Percentiles rank a stretch among this genome's conserved stretches.
Evolutionary conservation across 169 alveolate genomes (phyloP).

Genomic region (Eimeria praecox): DNA sequence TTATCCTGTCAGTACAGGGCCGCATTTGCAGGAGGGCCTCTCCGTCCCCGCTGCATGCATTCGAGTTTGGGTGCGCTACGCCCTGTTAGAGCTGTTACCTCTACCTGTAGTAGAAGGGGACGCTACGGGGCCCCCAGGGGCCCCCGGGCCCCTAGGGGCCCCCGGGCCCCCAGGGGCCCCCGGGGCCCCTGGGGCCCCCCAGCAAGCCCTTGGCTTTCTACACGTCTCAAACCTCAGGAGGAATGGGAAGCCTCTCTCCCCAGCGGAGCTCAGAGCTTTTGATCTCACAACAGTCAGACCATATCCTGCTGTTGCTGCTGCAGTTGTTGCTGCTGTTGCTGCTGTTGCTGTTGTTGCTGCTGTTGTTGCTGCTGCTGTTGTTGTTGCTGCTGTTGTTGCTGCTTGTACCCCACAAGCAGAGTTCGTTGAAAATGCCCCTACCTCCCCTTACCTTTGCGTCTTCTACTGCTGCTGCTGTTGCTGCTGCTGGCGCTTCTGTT

Average conservation of each 20-base stretch:
- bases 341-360: slow-evolving; percentile 17
- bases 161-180: slow-evolving; percentile 16
- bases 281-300: slow-evolving; percentile 40
- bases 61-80: slow-evolving; percentile 22
- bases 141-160: slow-evolving; percentile 20
- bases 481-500: background rate
- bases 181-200: slow-evolving; percentile 64
- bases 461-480: background rate
- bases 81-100: slow-evolving; percentile 55
- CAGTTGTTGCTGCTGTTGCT: slow-evolving; percentile 10
- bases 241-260: background rate
- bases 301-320: slow-evolving; percentile 18
- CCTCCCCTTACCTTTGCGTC: background rate
- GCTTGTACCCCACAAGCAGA: too few species aligned
- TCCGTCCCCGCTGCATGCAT: background rate
- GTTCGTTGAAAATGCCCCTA: background rate
- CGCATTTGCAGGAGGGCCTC: slow-evolving; percentile 20
- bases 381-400: background rate
- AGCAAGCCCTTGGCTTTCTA: background rate
- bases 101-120: background rate
- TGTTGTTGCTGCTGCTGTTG: background rate
- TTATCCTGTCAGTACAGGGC: background rate
- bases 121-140: slow-evolving; percentile 19
- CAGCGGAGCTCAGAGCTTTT: background rate
- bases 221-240: slow-evolving; percentile 37